A percentile compares a stretch with the other conserved stretches of the same genome.
These are phyloP conservation scores for Laetiporus sulphureus DNA, from an alignment of 1,284 basidiomycete genomes.

Conservation along the genomic window DNA sequence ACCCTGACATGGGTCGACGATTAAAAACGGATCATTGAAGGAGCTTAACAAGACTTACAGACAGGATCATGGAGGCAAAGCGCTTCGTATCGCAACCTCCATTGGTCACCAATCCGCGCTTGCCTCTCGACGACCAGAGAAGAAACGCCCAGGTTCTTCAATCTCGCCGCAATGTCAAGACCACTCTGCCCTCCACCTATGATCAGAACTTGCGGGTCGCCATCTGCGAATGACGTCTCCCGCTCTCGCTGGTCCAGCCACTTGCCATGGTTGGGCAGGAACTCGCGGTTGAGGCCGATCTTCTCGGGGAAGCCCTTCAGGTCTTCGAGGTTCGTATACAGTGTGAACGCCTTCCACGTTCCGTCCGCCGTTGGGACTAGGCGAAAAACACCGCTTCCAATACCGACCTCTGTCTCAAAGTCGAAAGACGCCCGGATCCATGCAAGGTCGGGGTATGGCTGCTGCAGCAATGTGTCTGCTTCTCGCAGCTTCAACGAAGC, in stretches of 20 bases:
- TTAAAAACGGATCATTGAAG: no score
- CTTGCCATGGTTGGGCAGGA: slow-evolving; percentile 34
- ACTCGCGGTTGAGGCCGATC: slow-evolving; percentile 31
- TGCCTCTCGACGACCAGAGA: slow-evolving; percentile 50
- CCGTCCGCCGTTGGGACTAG: slow-evolving; percentile 43
- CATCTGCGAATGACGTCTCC: slow-evolving; percentile 34
- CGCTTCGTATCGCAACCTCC: slow-evolving; percentile 53
- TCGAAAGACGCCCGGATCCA: slow-evolving; percentile 54
- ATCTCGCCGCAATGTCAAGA: slow-evolving; percentile 49
- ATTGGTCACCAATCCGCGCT: slow-evolving; percentile 49
- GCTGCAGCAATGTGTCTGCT: slow-evolving; percentile 28
- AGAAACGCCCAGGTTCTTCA: slow-evolving; percentile 47
- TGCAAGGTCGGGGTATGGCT: slow-evolving; percentile 47
- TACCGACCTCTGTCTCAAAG: slow-evolving; percentile 49
- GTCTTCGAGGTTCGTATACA: slow-evolving; percentile 57
- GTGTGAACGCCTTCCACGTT: slow-evolving; percentile 50
- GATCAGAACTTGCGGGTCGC: slow-evolving; percentile 42
- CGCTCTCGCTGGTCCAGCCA: slow-evolving; percentile 33
- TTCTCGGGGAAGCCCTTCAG: slow-evolving; percentile 45
- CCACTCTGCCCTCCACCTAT: slow-evolving; percentile 66
- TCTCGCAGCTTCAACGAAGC: slow-evolving; percentile 34
- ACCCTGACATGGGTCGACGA: no score
- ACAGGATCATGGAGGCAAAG: slow-evolving; percentile 61
- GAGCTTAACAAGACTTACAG: no score
- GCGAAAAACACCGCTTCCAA: slow-evolving; percentile 45